Evolutionary conservation across 805 yeast species (phyloP), one percentile per base, ranked within the genome.

Genomic region (Pichia pseudocactophila): DNA sequence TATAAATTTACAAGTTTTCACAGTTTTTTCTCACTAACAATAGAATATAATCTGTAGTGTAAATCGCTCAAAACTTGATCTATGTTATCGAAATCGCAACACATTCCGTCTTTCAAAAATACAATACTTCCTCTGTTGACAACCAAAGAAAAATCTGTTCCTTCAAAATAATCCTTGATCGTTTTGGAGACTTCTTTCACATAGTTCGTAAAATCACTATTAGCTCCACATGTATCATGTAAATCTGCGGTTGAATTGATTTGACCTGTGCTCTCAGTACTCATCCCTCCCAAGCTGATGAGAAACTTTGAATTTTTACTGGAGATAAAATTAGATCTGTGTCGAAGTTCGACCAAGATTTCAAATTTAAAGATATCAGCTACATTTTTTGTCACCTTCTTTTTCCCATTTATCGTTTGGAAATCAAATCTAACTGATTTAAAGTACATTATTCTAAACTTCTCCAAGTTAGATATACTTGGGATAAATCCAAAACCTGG

Each of bases 391-490:
- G 47, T 51, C 8, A 46, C 53, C 17, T 40, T 40, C 43, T 50
- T 53, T 37, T 51, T 53, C 11, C 48, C 56, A 1, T 16, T 25
- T 3, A 19, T 36, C 17, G 18, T 17, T 13, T 30, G 27, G n/a
- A 17, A 31, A 12, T 37, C 44, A n/a, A 40, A 12, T 16, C 37
- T 30, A 9, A 54, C 28, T 2, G 42, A 36, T 28, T 46, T 52
- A 41, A 49, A 58, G 35, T 61, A 61, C 1, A 51, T 17, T n/a
- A 61, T 48, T 17, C 47, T 49, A 20, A 57, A 39, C 46, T 47
- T 43, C 22, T 58, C 62, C 17, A 55, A 16, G 13, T 35, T 40
- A 3, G 31, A 39, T 7, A 39, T 26, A 16, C 8, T 13, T 4
- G 43, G 46, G 12, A 43, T 5, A 32, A 20, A 43, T 16, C 46